Percentiles rank a stretch among this genome's conserved stretches.
Conservation (phyloP, 2,329 filamentous ascomycete species). For the Berkeleyomyces rouxiae region DNA sequence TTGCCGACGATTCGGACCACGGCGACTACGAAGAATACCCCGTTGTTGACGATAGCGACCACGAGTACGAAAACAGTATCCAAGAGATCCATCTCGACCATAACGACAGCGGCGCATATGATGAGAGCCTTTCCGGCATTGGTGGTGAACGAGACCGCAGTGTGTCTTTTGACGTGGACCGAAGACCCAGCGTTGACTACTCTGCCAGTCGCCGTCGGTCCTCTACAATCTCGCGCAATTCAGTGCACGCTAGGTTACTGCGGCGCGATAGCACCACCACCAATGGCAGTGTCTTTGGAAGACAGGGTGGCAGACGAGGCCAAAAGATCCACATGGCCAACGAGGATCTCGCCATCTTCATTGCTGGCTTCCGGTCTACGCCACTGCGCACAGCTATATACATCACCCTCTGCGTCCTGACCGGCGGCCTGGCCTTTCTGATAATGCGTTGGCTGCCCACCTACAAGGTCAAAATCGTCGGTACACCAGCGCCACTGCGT, state of each 20-base stretch:
- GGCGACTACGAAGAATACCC: slow-evolving; percentile 16
- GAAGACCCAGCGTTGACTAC: slow-evolving; percentile 25
- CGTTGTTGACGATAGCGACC: slow-evolving; percentile 22
- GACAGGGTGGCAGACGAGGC: slow-evolving; percentile 32
- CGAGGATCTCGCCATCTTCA: slow-evolving; percentile 84
- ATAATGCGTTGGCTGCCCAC: slow-evolving; percentile 78
- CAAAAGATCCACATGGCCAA: slow-evolving; percentile 90
- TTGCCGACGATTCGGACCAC: slow-evolving; percentile 22
- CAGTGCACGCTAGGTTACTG: slow-evolving; percentile 47
- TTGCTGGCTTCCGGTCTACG: slow-evolving; percentile 80
- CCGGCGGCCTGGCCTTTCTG: slow-evolving; percentile 65
- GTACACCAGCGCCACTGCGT: slow-evolving; percentile 48
- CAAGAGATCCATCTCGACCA: not conserved
- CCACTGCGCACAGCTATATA: slow-evolving; percentile 52
- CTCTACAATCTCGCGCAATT: slow-evolving; percentile 41
- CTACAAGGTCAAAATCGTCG: slow-evolving; percentile 66
- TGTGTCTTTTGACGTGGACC: slow-evolving; percentile 25
- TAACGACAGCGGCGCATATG: slow-evolving; percentile 23
- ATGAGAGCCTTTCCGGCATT: slow-evolving; percentile 16
- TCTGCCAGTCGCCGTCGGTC: slow-evolving; percentile 42
- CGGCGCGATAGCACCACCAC: slow-evolving; percentile 56
- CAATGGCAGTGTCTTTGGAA: slow-evolving; percentile 46
- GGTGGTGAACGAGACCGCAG: not conserved
- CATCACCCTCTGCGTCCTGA: slow-evolving; percentile 49
- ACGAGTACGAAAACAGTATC: slow-evolving; percentile 14